Base-by-base conservation (phyloP, 176 grass and related monocot species). In the Stipa capillata region DNA sequence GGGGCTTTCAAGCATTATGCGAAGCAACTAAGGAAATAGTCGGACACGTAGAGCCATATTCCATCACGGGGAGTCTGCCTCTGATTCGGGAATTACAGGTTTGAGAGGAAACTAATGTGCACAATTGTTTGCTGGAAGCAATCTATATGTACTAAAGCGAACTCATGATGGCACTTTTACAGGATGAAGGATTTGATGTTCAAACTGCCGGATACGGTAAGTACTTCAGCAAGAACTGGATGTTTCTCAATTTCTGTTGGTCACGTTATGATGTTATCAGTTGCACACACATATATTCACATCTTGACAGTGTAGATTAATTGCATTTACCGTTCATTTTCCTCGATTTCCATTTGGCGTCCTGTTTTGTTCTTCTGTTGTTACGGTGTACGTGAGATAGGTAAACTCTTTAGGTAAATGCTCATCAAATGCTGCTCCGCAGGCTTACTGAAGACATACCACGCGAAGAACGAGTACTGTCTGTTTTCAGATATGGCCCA, bases 101-200 rank as follows among this genome's bases (percentile, higher is more conserved):
- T 62, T 67, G 72, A 53, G 16, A 34, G 64, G 73, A 1, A 43
- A 21, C 58, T 69, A 17, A 35, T 42, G 6, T 5, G 39, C 6
- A 24, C 4, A 1, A 13, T 45, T 29, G 15, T 32, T 36, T 69
- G 36, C 17, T 72, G 20, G 31, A 78, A 21, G 13, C 44, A 71
- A 45, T 80, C 41, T 57, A 24, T 61, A 23, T 65, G 32, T 48
- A 72, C 79, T 94, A 53, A 88, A 79, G 29, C 51, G 42, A 74
- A 69, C 27, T 88, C 4, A 32, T 53, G 58, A 15, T 78, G 34
- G 9, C 20, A 74, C 70, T 76, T 88, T 73, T 43, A 21, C 74
- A 98, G 95, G 92, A 99, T 57, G 84, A 99, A 87, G 96, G 92
- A 80, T 99, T 99, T 62, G 96, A 99, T 93, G 96, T 95, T 87